Percentiles rank a stretch among this genome's conserved stretches.
Evolutionary conservation across 2,329 filamentous ascomycete species (phyloP).

Genomic region (Drechslerella dactyloides): DNA sequence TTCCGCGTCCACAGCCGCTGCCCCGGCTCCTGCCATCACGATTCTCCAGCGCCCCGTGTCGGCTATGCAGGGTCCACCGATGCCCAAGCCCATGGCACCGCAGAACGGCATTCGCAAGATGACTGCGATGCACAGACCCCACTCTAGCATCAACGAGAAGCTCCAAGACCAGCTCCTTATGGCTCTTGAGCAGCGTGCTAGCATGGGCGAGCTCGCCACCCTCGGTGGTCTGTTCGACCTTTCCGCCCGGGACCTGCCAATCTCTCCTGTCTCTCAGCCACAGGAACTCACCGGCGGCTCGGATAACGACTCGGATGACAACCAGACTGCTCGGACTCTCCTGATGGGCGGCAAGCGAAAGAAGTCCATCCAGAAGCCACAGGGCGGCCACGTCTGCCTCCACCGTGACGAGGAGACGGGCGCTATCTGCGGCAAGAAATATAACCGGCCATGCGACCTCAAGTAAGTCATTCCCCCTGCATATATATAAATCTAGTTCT

Average conservation of each 20-base stretch:
- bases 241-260: slow-evolving; percentile 35
- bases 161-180: slow-evolving; percentile 48
- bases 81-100: slow-evolving; percentile 42
- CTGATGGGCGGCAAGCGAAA: slow-evolving; percentile 63
- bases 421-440: slow-evolving; percentile 81
- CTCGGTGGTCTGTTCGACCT: slow-evolving; percentile 40
- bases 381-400: slow-evolving; percentile 85
- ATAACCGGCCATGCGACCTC: slow-evolving; percentile 94
- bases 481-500: no score
- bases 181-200: slow-evolving; percentile 46
- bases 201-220: slow-evolving; percentile 41
- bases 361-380: slow-evolving; percentile 63
- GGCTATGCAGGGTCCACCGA: slow-evolving; percentile 54
- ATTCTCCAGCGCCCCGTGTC: slow-evolving; percentile 33
- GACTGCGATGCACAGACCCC: slow-evolving; percentile 47
- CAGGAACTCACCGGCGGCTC: slow-evolving; percentile 62
- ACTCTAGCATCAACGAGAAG: slow-evolving; percentile 48
- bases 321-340: slow-evolving; percentile 22
- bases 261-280: slow-evolving; percentile 56
- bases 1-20: slow-evolving; percentile 58
- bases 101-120: slow-evolving; percentile 53
- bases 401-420: slow-evolving; percentile 96
- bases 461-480: slow-evolving; percentile 62
- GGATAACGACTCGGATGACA: slow-evolving; percentile 45
- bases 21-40: slow-evolving; percentile 9